phyloP scores from a whole-genome alignment of 2,329 filamentous ascomycete genomes.

The Fusarium sp. region DNA sequence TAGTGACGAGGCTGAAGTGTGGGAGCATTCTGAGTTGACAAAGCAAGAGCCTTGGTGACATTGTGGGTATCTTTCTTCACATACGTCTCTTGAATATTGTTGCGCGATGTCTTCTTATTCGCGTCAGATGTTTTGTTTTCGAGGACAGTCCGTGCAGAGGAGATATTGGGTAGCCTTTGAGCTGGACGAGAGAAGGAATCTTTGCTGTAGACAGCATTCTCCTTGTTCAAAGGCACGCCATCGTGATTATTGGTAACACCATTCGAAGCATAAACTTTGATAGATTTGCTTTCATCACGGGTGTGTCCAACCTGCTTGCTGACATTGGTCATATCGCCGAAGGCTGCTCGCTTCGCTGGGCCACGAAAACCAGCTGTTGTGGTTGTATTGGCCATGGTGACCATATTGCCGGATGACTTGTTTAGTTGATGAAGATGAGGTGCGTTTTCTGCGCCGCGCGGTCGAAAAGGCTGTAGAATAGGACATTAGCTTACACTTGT shows the following conservation, averaged over 20 bases:
- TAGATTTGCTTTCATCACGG: slow-evolving; percentile 53
- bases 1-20: slow-evolving; percentile 60
- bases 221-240: slow-evolving; percentile 55
- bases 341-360: slow-evolving; percentile 79
- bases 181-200: slow-evolving; percentile 56
- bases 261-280: slow-evolving; percentile 49
- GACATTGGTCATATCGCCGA: slow-evolving; percentile 85
- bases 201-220: slow-evolving; percentile 56
- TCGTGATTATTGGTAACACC: slow-evolving; percentile 45
- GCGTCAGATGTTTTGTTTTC: slow-evolving; percentile 46
- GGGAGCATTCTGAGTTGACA: slow-evolving; percentile 38
- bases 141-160: slow-evolving; percentile 38
- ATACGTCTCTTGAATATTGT: slow-evolving; percentile 34
- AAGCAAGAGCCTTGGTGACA: slow-evolving; percentile 32
- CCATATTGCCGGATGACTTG: slow-evolving; percentile 79
- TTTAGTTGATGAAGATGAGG: slow-evolving; percentile 78
- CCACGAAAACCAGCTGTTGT: slow-evolving; percentile 51
- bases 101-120: slow-evolving; percentile 41
- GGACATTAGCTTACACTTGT: slow-evolving; percentile 31
- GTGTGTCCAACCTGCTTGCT: slow-evolving; percentile 52
- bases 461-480: slow-evolving; percentile 54
- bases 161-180: slow-evolving; percentile 45
- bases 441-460: slow-evolving; percentile 64
- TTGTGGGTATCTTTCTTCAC: slow-evolving; percentile 37
- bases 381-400: slow-evolving; percentile 47